Evolutionary conservation across 2,329 filamentous ascomycete species (phyloP), one percentile per base, ranked within the genome.

Genomic region (Apiospora arundinis): DNA sequence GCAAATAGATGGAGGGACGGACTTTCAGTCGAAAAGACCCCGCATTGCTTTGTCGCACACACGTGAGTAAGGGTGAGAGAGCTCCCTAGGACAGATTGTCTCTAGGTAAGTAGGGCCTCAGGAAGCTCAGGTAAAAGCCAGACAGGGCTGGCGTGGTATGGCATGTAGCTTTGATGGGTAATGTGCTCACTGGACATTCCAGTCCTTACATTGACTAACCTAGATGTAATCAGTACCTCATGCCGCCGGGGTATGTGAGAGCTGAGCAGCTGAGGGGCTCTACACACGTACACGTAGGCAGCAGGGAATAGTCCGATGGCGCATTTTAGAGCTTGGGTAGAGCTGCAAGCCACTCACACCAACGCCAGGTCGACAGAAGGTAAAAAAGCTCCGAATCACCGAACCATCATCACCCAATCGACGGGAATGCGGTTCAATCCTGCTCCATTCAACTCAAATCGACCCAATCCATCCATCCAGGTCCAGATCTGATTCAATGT

Each of bases 171-270:
- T 28, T 18, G 23, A 23, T 42, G 40, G n/a, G 11, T 16, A 21
- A 28, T 32, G 25, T 16, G 49, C 14, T 56, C 25, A 9, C 25
- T 56, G 25, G 49, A 18, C 49, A 60, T 37, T 37, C 28, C 49
- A 56, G 28, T 56, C 49, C 56, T 63, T 37, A n/a, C 56, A 11
- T 40, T 1, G 56, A n/a, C n/a, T n/a, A n/a, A n/a, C 37, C 8
- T 32, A 63, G 18, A n/a, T 63, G 56, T 63, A 63, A 63, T 63
- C 32, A 63, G 56, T 40, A 63, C 56, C 56, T 63, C 52, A 60
- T 60, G 52, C 16, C 28, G 42, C 2, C n/a, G 16, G 28, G 28
- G 52, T n/a, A 16, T 14, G 42, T 45, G 16, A 48, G n/a, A 9
- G 21, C 12, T 4, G 2, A 49, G 48, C 48, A 49, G 48, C 48